Conservation (phyloP, 345 rosid genomes). For the Aethionema arabicum region DNA sequence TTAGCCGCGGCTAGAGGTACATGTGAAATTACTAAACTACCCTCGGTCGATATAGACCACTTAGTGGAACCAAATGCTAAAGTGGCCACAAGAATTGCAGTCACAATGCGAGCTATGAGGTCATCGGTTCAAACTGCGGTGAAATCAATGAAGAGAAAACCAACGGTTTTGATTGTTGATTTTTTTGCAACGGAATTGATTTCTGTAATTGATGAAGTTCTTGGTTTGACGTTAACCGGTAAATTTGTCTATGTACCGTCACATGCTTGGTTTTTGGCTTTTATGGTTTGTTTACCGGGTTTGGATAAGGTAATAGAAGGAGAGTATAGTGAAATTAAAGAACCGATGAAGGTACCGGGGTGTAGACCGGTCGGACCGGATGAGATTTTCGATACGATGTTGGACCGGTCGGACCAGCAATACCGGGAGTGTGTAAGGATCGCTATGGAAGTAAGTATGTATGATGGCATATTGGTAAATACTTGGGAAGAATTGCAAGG, state of each 20-base stretch:
- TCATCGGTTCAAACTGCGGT: conserved; percentile 40
- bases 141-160: conserved; percentile 32
- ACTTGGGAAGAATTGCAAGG: conserved; percentile 60
- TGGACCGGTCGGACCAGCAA: conserved; percentile 35
- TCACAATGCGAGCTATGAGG: conserved; percentile 43
- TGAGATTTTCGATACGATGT: conserved; percentile 44
- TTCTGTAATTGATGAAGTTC: conserved; percentile 39
- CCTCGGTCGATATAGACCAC: conserved; percentile 38
- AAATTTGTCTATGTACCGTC: conserved; percentile 39
- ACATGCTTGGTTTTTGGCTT: conserved; percentile 56
- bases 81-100: conserved; percentile 26
- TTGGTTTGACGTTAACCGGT: conserved; percentile 16
- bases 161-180: conserved; percentile 53
- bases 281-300: conserved; percentile 36
- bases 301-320: conserved; percentile 43
- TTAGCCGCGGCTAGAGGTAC: conserved; percentile 28
- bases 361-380: conserved; percentile 47
- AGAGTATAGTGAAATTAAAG: conserved; percentile 37
- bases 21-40: conserved; percentile 37
- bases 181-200: conserved; percentile 46
- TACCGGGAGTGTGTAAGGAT: conserved; percentile 23
- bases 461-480: conserved; percentile 60
- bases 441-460: conserved; percentile 29
- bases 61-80: conserved; percentile 35
- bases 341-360: conserved; percentile 53